These are phyloP conservation scores for Beta corolliflora DNA, from an alignment of 179 eudicot species.

Conservation along the genomic window DNA sequence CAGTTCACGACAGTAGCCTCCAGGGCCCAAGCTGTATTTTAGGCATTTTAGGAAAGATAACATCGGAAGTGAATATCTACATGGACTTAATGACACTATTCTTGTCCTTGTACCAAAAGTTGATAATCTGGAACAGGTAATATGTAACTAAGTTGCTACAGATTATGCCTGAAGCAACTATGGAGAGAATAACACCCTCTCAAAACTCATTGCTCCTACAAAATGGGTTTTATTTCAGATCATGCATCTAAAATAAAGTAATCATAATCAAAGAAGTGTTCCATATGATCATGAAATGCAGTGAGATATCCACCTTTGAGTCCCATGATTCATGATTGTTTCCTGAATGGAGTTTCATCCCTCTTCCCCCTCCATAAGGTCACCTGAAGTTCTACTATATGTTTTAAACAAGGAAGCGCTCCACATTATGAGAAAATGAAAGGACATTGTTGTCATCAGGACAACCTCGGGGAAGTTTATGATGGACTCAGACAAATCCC, in stretches of 20 bases:
- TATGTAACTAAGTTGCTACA: neutral
- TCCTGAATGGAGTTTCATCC: neutral
- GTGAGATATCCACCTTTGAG: neutral
- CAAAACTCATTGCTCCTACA: neutral
- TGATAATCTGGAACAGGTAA: neutral
- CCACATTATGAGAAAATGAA: too few relatives aligned
- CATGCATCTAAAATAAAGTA: neutral
- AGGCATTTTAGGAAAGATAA: too few relatives aligned
- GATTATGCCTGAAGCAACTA: neutral
- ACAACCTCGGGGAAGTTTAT: too few relatives aligned
- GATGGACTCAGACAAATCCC: too few relatives aligned
- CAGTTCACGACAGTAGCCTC: too few relatives aligned
- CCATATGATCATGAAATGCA: neutral
- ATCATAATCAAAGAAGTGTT: neutral
- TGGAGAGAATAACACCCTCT: neutral
- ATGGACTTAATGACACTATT: neutral
- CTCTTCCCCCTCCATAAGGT: too few relatives aligned
- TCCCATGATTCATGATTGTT: neutral
- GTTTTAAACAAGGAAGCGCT: too few relatives aligned
- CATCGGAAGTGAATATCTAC: too few relatives aligned
- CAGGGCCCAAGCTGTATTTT: too few relatives aligned
- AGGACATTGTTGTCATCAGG: too few relatives aligned
- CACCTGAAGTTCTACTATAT: too few relatives aligned
- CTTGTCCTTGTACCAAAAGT: neutral
- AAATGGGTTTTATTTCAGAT: neutral